These are phyloP conservation scores for Plicaturopsis crispa DNA, from an alignment of 768 basidiomycete species.

Conservation along the genomic window DNA sequence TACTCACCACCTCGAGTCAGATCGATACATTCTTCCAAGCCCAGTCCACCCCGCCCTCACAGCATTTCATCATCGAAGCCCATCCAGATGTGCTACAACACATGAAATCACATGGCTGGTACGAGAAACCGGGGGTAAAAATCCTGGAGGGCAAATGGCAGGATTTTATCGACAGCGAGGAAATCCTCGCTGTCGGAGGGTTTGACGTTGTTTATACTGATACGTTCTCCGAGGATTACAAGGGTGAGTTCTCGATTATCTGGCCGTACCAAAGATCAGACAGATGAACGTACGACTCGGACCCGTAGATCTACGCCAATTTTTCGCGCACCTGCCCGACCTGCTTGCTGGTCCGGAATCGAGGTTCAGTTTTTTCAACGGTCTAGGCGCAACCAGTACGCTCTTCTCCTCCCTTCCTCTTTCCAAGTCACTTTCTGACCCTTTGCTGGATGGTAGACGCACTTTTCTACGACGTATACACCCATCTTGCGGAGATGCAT, in stretches of 20 bases:
- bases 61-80: constrained; percentile 90
- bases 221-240: constrained; percentile 86
- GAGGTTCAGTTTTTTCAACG: constrained; percentile 95
- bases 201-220: constrained; percentile 92
- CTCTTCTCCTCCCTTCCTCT: constrained; percentile 7
- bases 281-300: no score
- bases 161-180: constrained; percentile 59
- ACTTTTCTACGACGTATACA: constrained; percentile 88
- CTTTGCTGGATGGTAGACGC: constrained; percentile 47
- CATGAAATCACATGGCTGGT: constrained; percentile 75
- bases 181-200: constrained; percentile 55
- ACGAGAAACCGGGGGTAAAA: constrained; percentile 64
- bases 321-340: constrained; percentile 77
- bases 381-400: constrained; percentile 89
- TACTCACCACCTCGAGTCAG: constrained; percentile 32
- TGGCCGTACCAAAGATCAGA: no score
- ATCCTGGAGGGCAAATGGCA: constrained; percentile 94
- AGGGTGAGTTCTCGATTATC: constrained; percentile 43
- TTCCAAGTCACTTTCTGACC: constrained; percentile 1
- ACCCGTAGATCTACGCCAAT: constrained; percentile 53
- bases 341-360: constrained; percentile 68
- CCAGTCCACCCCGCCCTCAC: constrained; percentile 45
- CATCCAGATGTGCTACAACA: constrained; percentile 86
- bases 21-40: constrained; percentile 79
- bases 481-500: constrained; percentile 77